Evolutionary conservation across 441 rosid species (phyloP).

Genomic region (Sinapis alba): DNA sequence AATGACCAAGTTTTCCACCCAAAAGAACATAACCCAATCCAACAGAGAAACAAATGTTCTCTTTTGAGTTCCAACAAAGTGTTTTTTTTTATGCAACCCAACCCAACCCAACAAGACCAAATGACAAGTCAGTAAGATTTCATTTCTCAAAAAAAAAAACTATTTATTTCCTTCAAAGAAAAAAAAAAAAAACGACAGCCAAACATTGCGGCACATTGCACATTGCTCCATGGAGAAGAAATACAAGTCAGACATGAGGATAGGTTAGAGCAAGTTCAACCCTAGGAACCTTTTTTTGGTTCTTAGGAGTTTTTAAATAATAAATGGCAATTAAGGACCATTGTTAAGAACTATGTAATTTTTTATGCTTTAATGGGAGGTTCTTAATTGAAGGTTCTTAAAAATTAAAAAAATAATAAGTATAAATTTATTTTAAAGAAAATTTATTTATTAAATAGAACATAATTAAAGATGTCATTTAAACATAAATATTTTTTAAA

Average conservation of each 20-base stretch:
- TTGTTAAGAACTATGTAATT: too few relatives aligned
- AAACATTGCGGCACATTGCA: background rate
- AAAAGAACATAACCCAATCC: background rate
- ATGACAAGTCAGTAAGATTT: constrained; percentile 33
- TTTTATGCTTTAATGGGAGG: too few relatives aligned
- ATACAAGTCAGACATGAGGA: constrained; percentile 34
- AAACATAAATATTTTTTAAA: too few relatives aligned
- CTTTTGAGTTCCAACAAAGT: background rate
- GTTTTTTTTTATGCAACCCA: background rate
- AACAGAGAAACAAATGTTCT: background rate
- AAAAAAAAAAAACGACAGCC: background rate
- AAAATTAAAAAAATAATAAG: too few relatives aligned
- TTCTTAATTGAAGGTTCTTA: too few relatives aligned
- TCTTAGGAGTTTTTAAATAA: too few relatives aligned
- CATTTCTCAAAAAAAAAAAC: background rate
- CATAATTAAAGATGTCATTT: too few relatives aligned
- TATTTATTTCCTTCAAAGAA: background rate
- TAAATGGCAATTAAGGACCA: too few relatives aligned
- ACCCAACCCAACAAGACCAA: background rate
- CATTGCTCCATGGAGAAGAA: constrained; percentile 11
- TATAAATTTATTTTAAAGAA: too few relatives aligned
- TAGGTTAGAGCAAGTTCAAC: too few relatives aligned
- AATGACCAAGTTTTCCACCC: background rate
- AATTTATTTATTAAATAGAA: too few relatives aligned
- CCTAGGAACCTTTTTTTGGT: too few relatives aligned